These are phyloP conservation scores for Phytophthora kernoviae DNA, from an alignment of 352 stramenopile genomes.

Conservation along the genomic window DNA sequence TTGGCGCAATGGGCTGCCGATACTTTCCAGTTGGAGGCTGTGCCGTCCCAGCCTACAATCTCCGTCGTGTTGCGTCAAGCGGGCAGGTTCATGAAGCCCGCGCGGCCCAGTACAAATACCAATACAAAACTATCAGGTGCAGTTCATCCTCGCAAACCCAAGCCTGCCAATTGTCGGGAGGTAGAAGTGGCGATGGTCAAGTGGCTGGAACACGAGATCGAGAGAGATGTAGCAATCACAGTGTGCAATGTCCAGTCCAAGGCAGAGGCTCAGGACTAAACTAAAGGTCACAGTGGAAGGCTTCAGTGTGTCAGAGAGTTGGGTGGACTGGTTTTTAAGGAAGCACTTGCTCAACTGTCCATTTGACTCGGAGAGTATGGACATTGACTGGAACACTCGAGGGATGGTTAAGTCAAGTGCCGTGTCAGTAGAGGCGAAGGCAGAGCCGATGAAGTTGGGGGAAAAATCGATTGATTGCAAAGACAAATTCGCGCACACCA, in stretches of 20 bases:
- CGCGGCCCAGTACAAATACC: constrained; percentile 24
- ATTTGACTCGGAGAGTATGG: constrained; percentile 28
- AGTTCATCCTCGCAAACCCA: constrained; percentile 24
- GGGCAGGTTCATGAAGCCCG: constrained; percentile 38
- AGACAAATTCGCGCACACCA: constrained; percentile 13
- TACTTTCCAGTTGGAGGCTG: constrained; percentile 52
- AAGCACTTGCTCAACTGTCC: constrained; percentile 30
- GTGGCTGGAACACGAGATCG: constrained; percentile 49
- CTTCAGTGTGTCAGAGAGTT: constrained; percentile 33
- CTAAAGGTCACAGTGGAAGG: constrained; percentile 16
- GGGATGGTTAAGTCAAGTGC: neutral
- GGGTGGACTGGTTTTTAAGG: constrained; percentile 36
- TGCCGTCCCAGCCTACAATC: constrained; percentile 80
- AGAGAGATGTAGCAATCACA: constrained; percentile 29
- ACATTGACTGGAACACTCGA: constrained; percentile 6
- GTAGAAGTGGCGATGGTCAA: constrained; percentile 67
- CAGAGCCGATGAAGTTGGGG: constrained; percentile 24
- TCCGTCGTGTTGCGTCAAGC: constrained; percentile 66
- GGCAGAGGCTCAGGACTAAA: constrained; percentile 15
- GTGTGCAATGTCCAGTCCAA: constrained; percentile 14
- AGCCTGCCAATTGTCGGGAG: constrained; percentile 63
- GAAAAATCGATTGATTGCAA: constrained; percentile 6
- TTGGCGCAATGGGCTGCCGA: constrained; percentile 69
- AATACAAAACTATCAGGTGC: constrained; percentile 48
- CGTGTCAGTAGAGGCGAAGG: neutral